Evolutionary conservation across 192 early-diverging fungal genomes (phyloP), one percentile per base, ranked within the genome.

Genomic region (Backusella tarrabulga): DNA sequence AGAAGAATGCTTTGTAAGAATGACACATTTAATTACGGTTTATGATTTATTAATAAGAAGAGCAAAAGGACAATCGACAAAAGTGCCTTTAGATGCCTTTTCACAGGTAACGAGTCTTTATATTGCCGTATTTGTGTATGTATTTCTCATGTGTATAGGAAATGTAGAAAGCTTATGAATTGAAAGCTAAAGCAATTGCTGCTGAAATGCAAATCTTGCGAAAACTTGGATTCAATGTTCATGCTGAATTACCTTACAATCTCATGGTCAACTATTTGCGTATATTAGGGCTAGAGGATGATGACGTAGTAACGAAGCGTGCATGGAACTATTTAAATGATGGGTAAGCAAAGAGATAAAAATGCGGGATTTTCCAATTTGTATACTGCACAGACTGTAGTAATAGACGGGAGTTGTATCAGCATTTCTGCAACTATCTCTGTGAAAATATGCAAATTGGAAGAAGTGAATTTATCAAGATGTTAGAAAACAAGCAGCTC

Each of bases 241-340:
- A 98, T 75, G 97, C 99, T 1, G 93, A 97, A 82, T 89, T 96
- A 15, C 97, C 98, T n/a, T 97, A 99, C 81, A 93, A 93, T 21
- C 89, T 96, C 68, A 91, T 99, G 90, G 90, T 98, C 73, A 97
- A 97, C 77, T 99, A 97, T 81, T 78, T 99, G 79, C 91, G 91
- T 44, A 89, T 92, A 32, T 84, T 99, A 44, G 92, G 91, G 34
- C 75, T 97, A 54, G 90, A 88, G 7, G 91, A 91, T 11, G 90
- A 97, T 75, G 86, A 90, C 12, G 85, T 76, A 11, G 81, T 99
- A n/a, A 89, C 93, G 6, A 95, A 96, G 75, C 85, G 87, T 29
- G 94, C 97, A 15, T 98, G 97, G 97, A 95, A 96, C 76, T 97
- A 94, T 81, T 77, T 98, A 67, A 98, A 99, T 83, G 98, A 99